Base-by-base conservation (phyloP, 768 basidiomycete genomes). In the Pulveroboletus frians region DNA sequence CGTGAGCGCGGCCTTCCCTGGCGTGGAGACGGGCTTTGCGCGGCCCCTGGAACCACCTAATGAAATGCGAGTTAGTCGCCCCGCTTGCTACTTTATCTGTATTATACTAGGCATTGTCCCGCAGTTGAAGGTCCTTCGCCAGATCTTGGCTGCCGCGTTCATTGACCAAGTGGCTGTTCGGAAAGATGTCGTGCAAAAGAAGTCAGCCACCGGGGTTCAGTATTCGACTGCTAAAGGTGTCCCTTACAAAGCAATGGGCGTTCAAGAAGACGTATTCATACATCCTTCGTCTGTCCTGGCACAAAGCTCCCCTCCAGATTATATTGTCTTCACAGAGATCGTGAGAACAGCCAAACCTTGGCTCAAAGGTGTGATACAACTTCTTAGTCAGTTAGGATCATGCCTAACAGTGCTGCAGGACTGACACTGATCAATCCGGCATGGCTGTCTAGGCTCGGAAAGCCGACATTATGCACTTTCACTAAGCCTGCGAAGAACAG, bases 121-220 rank as follows among this genome's bases (percentile, higher is more conserved):
- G 5, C 46, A 97, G 90, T 74, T 97, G 56, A 97, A 95, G 66
- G 83, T 90, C 15, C 74, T 99, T 10, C 80, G 89, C 35, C 96
- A 98, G 63, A 76, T 97, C 9, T 62, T 97, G 39, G 76, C 88
- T 0, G 86, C 95, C 9, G 89, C 83, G 14, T 97, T 96, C 70
- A 90, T 98, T 55, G 94, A 99, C 67, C 92, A 95, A 67, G 83
- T 97, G 13, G 96, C 96, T 8, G 77, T 94, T 13, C 83, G 96
- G 23, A 91, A 88, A 62, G 95, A 98, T 63, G 67, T 90, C 30
- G 75, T 84, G 13, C 77, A 83, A 39, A 81, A 80, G 52, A 71
- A 75, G 41, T 70, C 74, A 14, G 71, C 76, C 3, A 72, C 76
- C 11, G 89, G 87, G 5, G 70, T 75, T 38, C 84, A 90, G 57